Base-by-base conservation (phyloP, 139 green algal species). In the Chara braunii region DNA sequence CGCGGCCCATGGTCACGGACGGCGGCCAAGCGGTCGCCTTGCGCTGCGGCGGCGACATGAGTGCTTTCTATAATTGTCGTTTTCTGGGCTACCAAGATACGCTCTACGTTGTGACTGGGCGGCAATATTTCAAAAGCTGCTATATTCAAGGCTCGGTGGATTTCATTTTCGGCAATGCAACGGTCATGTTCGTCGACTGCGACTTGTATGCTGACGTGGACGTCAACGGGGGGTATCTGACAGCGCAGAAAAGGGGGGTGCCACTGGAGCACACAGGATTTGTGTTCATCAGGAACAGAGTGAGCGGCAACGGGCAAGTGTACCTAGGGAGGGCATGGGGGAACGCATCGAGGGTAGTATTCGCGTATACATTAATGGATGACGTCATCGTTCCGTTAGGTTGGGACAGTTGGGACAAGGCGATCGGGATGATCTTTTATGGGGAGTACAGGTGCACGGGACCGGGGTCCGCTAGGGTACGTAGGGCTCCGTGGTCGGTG, bases 131-230 rank as follows among this genome's bases (percentile, higher is more conserved):
- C 24, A 32, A 34, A 8, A 5, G 3, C 2, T 64, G 55, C 29
- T 56, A 54, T 4, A 58, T 64, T 22, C 26, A 64, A n/a, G 55
- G 55, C 1, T 26, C 55, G 9, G 55, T 64, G 5, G 55, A 64
- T 11, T 64, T 64, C 28, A n/a, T 64, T n/a, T 64, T 64, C 32
- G 55, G 55, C 32, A 37, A 58, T 11, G 55, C 31, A n/a, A 26
- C 31, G 2, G 32, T 58, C n/a, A 26, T 64, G n/a, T 24, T 64
- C 30, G 22, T 26, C 3, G 23, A 64, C 36, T 64, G 26, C 3
- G 7, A 26, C 31, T 56, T 7, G 45, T 9, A 28, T 9, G 7
- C 45, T 26, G 26, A 6, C 31, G 45, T 7, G 9, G 8, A 56
- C 14, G 45, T 22, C 45, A 6, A 6, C 45, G 9, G 26, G 7